Percentiles rank a stretch among this genome's conserved stretches.
Conservation (phyloP, 2,329 filamentous ascomycete genomes). For the Alternaria brassicicola region DNA sequence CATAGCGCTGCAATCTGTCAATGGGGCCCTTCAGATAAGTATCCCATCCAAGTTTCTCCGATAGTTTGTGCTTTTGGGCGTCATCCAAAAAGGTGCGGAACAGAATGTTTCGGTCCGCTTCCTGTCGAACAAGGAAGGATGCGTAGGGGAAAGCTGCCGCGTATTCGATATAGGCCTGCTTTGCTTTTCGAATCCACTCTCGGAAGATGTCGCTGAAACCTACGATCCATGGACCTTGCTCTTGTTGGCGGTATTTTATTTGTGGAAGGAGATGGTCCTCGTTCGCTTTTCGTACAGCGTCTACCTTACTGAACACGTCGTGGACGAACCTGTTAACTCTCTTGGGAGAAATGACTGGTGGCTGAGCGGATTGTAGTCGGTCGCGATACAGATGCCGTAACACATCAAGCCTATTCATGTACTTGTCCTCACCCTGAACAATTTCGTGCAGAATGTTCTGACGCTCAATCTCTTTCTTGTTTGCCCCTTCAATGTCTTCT, state of each 20-base stretch:
- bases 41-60: conserved; percentile 87
- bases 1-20: conserved; percentile 88
- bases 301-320: conserved; percentile 89
- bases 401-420: conserved; percentile 87
- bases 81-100: conserved; percentile 87
- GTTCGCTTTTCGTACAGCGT: conserved; percentile 86
- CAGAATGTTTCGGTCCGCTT: conserved; percentile 80
- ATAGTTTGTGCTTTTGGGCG: conserved; percentile 77
- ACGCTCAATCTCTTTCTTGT: conserved; percentile 86
- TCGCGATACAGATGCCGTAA: conserved; percentile 86
- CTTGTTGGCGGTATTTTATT: conserved; percentile 94
- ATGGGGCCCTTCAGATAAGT: conserved; percentile 94
- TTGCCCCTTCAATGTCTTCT: conserved; percentile 71
- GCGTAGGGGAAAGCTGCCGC: conserved; percentile 86
- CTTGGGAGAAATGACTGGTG: conserved; percentile 79
- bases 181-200: conserved; percentile 97
- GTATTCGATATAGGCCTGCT: conserved; percentile 87
- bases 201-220: conserved; percentile 97
- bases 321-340: conserved; percentile 79
- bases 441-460: conserved; percentile 97
- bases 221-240: conserved; percentile 91
- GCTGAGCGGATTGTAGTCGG: conserved; percentile 72
- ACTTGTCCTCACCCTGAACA: conserved; percentile 88
- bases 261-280: conserved; percentile 91
- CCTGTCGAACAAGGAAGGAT: conserved; percentile 80